Evolutionary conservation across 192 early-diverging fungal species (phyloP).

Genomic region (Jimgerdemannia flammicorona): DNA sequence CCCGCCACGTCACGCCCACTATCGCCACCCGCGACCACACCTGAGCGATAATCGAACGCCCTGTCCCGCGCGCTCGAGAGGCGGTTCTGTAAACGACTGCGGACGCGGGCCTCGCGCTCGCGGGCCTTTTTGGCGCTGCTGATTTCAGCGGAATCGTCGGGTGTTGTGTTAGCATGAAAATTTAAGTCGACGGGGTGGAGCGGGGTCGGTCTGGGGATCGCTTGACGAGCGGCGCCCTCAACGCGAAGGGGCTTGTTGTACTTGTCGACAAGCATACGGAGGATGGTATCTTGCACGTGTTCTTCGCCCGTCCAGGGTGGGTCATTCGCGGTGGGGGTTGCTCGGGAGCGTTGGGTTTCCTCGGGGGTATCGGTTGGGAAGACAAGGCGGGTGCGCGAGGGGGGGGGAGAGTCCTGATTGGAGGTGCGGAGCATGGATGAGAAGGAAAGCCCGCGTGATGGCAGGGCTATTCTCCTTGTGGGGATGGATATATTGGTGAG

Average conservation of each 20-base stretch:
- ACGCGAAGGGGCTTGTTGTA: conserved; percentile 21
- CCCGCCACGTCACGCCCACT: no score
- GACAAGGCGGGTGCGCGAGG: background rate
- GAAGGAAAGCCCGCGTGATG: background rate
- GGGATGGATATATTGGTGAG: background rate
- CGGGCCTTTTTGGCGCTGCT: background rate
- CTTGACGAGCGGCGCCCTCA: conserved; percentile 15
- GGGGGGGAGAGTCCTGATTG: background rate
- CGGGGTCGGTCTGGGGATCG: conserved; percentile 6
- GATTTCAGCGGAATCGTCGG: background rate
- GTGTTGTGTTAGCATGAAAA: background rate
- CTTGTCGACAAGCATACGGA: conserved; percentile 29
- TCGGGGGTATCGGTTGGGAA: background rate
- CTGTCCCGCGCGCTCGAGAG: conserved; percentile 16
- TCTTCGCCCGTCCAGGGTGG: conserved; percentile 26
- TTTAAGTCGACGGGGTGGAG: background rate
- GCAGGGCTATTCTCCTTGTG: background rate
- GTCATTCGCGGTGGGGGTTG: conserved; percentile 7
- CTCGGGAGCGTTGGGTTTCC: background rate
- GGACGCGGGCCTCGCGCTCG: conserved; percentile 8
- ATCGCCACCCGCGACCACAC: no score
- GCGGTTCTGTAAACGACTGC: conserved; percentile 12
- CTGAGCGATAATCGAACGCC: conserved; percentile 12
- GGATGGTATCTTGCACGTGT: conserved; percentile 12
- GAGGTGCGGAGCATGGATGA: background rate